These are phyloP conservation scores for Neurospora sp. DNA, from an alignment of 495 filamentous ascomycete species.

Conservation along the genomic window DNA sequence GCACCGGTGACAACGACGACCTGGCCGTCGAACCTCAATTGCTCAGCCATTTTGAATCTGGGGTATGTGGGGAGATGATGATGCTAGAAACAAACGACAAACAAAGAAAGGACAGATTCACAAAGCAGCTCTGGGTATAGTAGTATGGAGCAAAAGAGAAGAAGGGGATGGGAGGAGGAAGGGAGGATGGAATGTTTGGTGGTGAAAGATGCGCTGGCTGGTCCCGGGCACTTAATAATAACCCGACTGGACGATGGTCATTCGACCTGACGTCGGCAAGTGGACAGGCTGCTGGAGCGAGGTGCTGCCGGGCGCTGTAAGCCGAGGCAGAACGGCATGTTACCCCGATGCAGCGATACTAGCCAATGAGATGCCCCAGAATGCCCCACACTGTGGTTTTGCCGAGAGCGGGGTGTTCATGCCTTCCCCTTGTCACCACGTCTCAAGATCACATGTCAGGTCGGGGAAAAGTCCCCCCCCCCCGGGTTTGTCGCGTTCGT, in stretches of 20 bases:
- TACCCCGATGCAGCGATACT: not conserved
- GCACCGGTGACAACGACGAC: constrained; percentile 95
- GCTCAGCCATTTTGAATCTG: constrained; percentile 52
- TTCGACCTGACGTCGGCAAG: constrained; percentile 10
- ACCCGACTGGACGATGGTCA: not conserved
- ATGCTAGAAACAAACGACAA: not conserved
- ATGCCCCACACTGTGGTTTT: constrained; percentile 5
- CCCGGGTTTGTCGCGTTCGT: not conserved
- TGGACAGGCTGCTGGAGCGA: constrained; percentile 1
- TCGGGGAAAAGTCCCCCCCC: not conserved
- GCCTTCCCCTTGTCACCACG: not conserved
- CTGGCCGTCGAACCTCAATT: constrained; percentile 88
- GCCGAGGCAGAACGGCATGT: constrained; percentile 14
- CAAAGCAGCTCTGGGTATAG: not conserved
- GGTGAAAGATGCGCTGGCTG: constrained; percentile 2
- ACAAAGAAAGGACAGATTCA: not conserved
- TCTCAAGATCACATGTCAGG: not conserved
- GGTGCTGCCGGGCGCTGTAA: constrained; percentile 11
- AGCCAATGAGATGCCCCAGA: not conserved
- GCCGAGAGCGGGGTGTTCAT: constrained; percentile 14
- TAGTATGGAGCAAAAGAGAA: constrained; percentile 3
- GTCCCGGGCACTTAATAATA: constrained; percentile 1
- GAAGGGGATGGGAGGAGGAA: not conserved
- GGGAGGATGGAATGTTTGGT: not conserved
- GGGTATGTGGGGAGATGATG: constrained; percentile 14